Base-by-base conservation (phyloP, 192 early-diverging fungal genomes). In the Helicostylum pulchrum region DNA sequence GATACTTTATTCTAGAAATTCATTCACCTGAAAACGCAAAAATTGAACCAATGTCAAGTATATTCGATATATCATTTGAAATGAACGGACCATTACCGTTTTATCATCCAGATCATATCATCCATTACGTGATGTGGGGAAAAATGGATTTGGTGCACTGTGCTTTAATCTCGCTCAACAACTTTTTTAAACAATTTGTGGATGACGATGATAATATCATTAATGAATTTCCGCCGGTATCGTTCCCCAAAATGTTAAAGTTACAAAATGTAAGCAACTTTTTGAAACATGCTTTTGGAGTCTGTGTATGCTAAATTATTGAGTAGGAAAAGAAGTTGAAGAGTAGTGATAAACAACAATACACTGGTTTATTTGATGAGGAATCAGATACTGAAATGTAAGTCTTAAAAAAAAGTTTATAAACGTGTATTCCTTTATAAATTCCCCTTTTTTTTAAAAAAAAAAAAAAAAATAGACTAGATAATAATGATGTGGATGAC, bases 91-190 rank as follows among this genome's bases (percentile, higher is more conserved):
- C 89, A 2, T 73, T 94, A 5, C 86, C 85, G 1, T 85, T 89
- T 59, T 87, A 92, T 61, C 88, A 94, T 64, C 92, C 92, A 11
- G 69, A 76, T 19, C 66, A 89, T 12, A 62, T 94, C 48, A 68
- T 85, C 7, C 82, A 91, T 32, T 86, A 90, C 67, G 69, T 93
- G 32, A 61, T 91, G 61, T 91, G 88, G 88, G 86, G 85, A 81
- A 78, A 90, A 61, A 83, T 83, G 63, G 83, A 88, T 53, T 67
- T 89, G 6, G 83, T 91, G 26, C 80, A 86, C 17, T 82, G 79
- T 59, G 77, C 85, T 21, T 64, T 92, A 30, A 77, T 78, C 15
- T 70, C 83, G 4, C 78, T 94, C n/a, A 83, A 89, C 54, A 76
- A 78, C 34, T 91, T 81, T 19, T 20, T 73, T 36, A 57, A 54